These are phyloP conservation scores for Ustilago tritici DNA, from an alignment of 1,284 basidiomycete species.

Conservation along the genomic window DNA sequence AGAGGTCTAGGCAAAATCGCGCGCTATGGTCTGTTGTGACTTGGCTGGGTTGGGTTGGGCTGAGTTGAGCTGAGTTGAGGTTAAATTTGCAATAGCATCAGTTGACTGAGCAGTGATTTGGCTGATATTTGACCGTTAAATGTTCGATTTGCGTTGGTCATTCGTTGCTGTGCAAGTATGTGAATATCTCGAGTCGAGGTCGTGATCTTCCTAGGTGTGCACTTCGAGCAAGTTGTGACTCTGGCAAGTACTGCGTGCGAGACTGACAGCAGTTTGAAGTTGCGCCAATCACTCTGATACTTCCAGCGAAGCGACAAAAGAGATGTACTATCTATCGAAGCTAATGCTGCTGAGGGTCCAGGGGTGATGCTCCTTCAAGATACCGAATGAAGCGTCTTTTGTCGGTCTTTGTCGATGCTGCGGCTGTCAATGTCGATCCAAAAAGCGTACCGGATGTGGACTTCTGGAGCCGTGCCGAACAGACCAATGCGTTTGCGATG, in stretches of 20 bases:
- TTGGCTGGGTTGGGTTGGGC: background rate
- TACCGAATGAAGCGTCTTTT: background rate
- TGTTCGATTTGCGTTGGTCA: too few relatives aligned
- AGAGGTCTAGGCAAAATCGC: background rate
- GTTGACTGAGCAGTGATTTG: background rate
- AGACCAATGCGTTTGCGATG: slow-evolving; percentile 14
- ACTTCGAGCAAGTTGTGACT: too few relatives aligned
- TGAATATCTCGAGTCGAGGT: too few relatives aligned
- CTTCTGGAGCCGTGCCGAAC: slow-evolving; percentile 7
- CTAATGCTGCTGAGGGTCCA: too few relatives aligned
- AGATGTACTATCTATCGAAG: too few relatives aligned
- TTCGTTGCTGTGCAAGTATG: too few relatives aligned
- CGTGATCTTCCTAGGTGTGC: too few relatives aligned
- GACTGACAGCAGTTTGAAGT: too few relatives aligned
- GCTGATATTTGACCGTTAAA: too few relatives aligned
- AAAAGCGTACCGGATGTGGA: background rate
- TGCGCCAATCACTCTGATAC: too few relatives aligned
- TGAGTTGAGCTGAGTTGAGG: background rate
- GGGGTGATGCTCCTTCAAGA: background rate
- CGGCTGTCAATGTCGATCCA: background rate
- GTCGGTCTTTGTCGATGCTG: slow-evolving; percentile 3
- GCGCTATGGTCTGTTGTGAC: slow-evolving; percentile 3
- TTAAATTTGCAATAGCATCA: background rate
- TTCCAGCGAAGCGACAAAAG: too few relatives aligned
- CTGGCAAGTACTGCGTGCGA: too few relatives aligned